Conservation (phyloP, 1,139 yeast genomes). For the Yamadazyma conglobata region DNA sequence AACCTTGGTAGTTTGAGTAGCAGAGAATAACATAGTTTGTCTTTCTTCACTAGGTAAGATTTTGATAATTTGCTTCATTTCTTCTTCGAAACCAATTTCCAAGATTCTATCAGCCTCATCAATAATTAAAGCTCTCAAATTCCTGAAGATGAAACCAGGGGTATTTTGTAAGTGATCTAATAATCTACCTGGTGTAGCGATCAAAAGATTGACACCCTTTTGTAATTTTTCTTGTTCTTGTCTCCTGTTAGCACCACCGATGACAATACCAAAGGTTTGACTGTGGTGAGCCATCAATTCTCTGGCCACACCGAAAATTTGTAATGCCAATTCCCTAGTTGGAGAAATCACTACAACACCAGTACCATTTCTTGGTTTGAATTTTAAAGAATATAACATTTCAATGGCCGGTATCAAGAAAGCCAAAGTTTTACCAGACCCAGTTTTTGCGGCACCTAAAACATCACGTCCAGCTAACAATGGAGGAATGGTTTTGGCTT, state of each 20-base stretch:
- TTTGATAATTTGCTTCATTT: slow-evolving; percentile 94
- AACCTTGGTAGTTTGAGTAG: slow-evolving; percentile 97
- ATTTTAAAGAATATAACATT: slow-evolving; percentile 73
- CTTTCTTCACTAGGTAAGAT: slow-evolving; percentile 91
- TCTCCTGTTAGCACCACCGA: slow-evolving; percentile 97
- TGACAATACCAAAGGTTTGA: slow-evolving; percentile 93
- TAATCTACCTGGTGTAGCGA: slow-evolving; percentile 97
- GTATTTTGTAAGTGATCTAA: slow-evolving; percentile 96
- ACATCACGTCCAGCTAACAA: slow-evolving; percentile 93
- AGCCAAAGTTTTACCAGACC: slow-evolving; percentile 98
- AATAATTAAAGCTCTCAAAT: slow-evolving; percentile 86
- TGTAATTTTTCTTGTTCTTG: slow-evolving; percentile 92
- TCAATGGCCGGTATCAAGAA: slow-evolving; percentile 92
- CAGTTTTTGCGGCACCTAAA: slow-evolving; percentile 97
- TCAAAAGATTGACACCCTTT: slow-evolving; percentile 88
- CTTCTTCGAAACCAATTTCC: slow-evolving; percentile 97
- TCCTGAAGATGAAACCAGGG: slow-evolving; percentile 88
- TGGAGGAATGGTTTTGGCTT: slow-evolving; percentile 93
- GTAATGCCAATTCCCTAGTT: slow-evolving; percentile 84
- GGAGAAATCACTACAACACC: slow-evolving; percentile 90
- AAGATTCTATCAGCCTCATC: slow-evolving; percentile 97
- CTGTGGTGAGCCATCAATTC: slow-evolving; percentile 88
- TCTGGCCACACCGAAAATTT: slow-evolving; percentile 94
- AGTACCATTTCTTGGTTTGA: slow-evolving; percentile 65
- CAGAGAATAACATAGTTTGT: slow-evolving; percentile 95